phyloP scores from a whole-genome alignment of 208 protist species.

The Leishmania aethiopica region DNA sequence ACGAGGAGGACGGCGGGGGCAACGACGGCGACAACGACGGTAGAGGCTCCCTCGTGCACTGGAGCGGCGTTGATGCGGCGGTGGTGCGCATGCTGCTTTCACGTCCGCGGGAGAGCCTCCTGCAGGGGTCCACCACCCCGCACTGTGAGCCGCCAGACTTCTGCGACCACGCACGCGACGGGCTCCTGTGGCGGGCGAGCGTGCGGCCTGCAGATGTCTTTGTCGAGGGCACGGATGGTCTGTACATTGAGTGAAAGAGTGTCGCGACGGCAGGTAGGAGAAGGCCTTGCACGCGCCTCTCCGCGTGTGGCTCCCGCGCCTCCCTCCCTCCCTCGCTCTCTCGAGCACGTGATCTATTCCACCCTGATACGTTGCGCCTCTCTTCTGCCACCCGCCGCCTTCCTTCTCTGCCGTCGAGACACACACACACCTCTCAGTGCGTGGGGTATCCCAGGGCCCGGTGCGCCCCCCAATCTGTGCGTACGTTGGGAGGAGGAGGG shows the following conservation, averaged over 20 bases:
- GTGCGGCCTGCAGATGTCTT: conserved; percentile 39
- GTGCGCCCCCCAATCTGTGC: too few species aligned
- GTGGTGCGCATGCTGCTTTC: conserved; percentile 2
- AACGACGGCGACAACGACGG: background rate
- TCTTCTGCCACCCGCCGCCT: background rate
- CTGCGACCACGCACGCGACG: conserved; percentile 12
- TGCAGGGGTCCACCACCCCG: conserved; percentile 56
- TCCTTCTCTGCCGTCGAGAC: too few species aligned
- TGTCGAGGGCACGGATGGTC: conserved; percentile 22
- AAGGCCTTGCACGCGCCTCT: background rate
- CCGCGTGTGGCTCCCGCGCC: background rate
- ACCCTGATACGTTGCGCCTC: background rate
- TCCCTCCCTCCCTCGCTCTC: background rate
- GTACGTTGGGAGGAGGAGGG: too few species aligned
- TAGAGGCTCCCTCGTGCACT: background rate
- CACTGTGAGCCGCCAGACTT: conserved; percentile 79
- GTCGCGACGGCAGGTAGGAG: background rate
- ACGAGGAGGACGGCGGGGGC: background rate
- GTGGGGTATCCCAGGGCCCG: background rate
- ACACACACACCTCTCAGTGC: too few species aligned
- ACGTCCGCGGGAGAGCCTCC: conserved; percentile 34
- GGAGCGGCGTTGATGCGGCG: conserved; percentile 15
- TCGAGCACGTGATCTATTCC: background rate
- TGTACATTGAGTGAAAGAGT: conserved; percentile 13
- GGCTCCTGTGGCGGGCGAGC: conserved; percentile 14